Conservation (phyloP, 306 rosid genomes). For the Oxytropis ochrocephala region DNA sequence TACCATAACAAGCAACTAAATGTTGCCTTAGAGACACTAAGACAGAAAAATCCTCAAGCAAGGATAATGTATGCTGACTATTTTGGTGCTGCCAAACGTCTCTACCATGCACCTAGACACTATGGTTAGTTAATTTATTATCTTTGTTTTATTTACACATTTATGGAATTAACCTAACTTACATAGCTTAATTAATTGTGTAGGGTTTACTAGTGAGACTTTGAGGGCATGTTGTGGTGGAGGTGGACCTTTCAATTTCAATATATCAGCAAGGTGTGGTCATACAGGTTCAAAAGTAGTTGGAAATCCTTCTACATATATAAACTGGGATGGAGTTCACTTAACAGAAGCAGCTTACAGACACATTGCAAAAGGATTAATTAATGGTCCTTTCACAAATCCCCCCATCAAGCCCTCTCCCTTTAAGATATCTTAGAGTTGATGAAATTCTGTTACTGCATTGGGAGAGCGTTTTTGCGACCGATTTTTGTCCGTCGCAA, state of each 20-base stretch:
- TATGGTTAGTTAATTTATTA: constrained; percentile 30
- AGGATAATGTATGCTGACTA: constrained; percentile 62
- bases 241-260: constrained; percentile 69
- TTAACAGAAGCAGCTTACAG: constrained; percentile 38
- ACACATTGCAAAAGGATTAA: constrained; percentile 31
- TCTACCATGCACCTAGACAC: constrained; percentile 38
- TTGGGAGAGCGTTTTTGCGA: too few species aligned
- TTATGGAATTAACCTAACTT: not conserved
- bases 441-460: not conserved
- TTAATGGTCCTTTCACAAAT: constrained; percentile 37
- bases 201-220: constrained; percentile 35
- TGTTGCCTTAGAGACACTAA: constrained; percentile 23
- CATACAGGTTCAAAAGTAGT: constrained; percentile 38
- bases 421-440: constrained; percentile 1
- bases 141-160: not conserved
- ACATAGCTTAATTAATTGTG: not conserved
- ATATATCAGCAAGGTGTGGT: constrained; percentile 54
- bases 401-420: constrained; percentile 30
- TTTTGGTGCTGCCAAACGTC: constrained; percentile 46
- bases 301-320: constrained; percentile 32
- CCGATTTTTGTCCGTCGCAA: too few species aligned
- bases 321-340: constrained; percentile 65
- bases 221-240: constrained; percentile 62
- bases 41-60: constrained; percentile 37
- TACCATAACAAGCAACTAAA: constrained; percentile 51